Evolutionary conservation across 768 basidiomycete genomes (phyloP).

Genomic region (Phaffia australis): DNA sequence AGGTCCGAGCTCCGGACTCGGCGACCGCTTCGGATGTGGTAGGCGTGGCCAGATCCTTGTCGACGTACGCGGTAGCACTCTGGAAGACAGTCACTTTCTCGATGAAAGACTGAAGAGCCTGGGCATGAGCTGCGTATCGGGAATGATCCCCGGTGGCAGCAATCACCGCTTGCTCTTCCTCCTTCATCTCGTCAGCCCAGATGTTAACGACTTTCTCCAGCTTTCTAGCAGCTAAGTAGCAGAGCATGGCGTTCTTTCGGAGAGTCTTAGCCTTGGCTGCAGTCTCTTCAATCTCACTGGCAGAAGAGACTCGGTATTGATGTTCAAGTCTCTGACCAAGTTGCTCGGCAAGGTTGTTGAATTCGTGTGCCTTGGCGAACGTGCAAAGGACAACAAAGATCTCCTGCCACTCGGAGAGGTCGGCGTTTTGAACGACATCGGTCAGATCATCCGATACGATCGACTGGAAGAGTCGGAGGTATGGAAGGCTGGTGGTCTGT

Average conservation of each 20-base stretch:
- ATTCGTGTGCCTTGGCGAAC: conserved; percentile 75
- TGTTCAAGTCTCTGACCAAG: conserved; percentile 83
- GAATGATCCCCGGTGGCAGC: conserved; percentile 26
- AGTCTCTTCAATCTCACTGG: conserved; percentile 40
- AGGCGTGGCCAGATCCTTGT: conserved; percentile 48
- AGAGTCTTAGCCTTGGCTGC: conserved; percentile 41
- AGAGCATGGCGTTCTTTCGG: conserved; percentile 79
- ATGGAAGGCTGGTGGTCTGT: conserved; percentile 62
- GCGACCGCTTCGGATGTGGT: conserved; percentile 41
- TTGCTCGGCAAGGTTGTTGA: conserved; percentile 75
- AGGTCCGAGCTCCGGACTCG: conserved; percentile 49
- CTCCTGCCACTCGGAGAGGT: conserved; percentile 87
- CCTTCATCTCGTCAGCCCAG: conserved; percentile 78
- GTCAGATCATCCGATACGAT: conserved; percentile 83
- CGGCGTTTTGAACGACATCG: conserved; percentile 93
- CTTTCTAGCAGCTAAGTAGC: conserved; percentile 81
- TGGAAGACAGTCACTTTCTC: conserved; percentile 96
- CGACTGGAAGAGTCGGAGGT: conserved; percentile 86
- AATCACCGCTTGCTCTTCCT: conserved; percentile 60
- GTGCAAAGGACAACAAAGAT: conserved; percentile 95
- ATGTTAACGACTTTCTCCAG: conserved; percentile 79
- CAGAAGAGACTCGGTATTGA: conserved; percentile 52
- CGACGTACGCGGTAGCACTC: conserved; percentile 49
- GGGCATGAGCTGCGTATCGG: conserved; percentile 65
- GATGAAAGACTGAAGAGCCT: conserved; percentile 81